A percentile compares a stretch with the other conserved stretches of the same genome.
phyloP scores from a whole-genome alignment of 2,329 filamentous ascomycete species.

The Trichoderma asperellum region DNA sequence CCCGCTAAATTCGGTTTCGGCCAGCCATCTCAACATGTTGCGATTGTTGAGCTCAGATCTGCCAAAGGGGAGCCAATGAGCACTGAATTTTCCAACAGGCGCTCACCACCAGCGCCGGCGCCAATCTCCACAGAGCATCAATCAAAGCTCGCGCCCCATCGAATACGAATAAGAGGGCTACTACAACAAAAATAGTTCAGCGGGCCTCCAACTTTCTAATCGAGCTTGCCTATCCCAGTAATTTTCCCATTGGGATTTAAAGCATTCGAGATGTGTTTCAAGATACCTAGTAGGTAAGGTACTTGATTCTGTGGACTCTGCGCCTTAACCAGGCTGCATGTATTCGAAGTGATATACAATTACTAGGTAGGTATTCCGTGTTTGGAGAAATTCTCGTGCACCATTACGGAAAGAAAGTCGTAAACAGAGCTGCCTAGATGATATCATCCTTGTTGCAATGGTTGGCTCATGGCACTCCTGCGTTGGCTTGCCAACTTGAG shows the following conservation, averaged over 20 bases:
- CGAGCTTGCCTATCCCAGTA: not conserved
- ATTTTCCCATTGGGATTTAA: not conserved
- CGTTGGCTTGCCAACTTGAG: not conserved
- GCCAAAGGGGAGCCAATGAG: not conserved
- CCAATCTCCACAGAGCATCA: not conserved
- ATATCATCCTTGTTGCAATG: not conserved
- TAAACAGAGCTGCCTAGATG: not conserved
- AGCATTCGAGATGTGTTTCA: not conserved
- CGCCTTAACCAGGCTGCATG: too few species aligned
- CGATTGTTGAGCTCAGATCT: conserved; percentile 3
- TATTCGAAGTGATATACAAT: not conserved
- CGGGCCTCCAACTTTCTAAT: not conserved
- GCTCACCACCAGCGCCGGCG: not conserved
- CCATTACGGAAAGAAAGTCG: not conserved
- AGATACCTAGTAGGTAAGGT: too few species aligned
- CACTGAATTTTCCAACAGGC: not conserved
- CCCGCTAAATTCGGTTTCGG: not conserved
- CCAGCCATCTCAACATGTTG: conserved; percentile 1
- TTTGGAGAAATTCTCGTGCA: too few species aligned
- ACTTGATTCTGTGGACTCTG: not conserved
- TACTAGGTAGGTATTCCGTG: too few species aligned
- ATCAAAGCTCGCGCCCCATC: not conserved
- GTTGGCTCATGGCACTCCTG: not conserved
- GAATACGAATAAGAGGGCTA: not conserved
- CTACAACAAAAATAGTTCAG: not conserved